Evolutionary conservation across 2,329 filamentous ascomycete genomes (phyloP).

Genomic region (Hypoxylon sp.): DNA sequence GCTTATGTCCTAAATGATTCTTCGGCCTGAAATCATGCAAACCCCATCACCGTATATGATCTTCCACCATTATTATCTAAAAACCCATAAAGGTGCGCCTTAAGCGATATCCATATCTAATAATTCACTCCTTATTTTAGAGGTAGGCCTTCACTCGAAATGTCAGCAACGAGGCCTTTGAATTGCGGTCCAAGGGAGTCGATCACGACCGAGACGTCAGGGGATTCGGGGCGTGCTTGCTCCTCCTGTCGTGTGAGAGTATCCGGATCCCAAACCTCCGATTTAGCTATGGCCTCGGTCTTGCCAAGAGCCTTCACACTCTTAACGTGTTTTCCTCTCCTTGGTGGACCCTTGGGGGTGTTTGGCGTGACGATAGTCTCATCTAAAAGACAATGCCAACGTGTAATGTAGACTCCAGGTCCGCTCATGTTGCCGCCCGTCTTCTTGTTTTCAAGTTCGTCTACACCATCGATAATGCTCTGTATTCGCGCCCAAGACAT

Average conservation of each 20-base stretch:
- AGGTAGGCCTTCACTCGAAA: slow-evolving; percentile 39
- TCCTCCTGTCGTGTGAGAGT: slow-evolving; percentile 53
- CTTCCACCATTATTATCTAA: background rate
- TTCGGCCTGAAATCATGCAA: background rate
- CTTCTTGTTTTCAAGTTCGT: slow-evolving; percentile 29
- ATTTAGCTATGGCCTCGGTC: slow-evolving; percentile 55
- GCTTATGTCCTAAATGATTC: background rate
- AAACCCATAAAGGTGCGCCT: background rate
- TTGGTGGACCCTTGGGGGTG: slow-evolving; percentile 65
- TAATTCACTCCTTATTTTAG: background rate
- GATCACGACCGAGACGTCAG: slow-evolving; percentile 57
- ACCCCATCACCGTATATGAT: background rate
- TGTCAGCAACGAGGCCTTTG: slow-evolving; percentile 45
- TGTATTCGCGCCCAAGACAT: slow-evolving; percentile 71
- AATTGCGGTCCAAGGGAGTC: slow-evolving; percentile 46
- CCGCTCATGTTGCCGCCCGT: slow-evolving; percentile 63
- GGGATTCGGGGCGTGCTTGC: slow-evolving; percentile 54
- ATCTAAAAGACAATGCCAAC: slow-evolving; percentile 81
- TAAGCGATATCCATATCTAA: background rate
- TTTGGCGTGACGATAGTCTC: slow-evolving; percentile 77
- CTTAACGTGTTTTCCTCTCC: slow-evolving; percentile 69
- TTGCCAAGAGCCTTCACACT: slow-evolving; percentile 61
- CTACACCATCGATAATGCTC: slow-evolving; percentile 64
- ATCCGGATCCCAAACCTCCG: slow-evolving; percentile 47
- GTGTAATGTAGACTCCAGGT: slow-evolving; percentile 79